These are phyloP conservation scores for Sclerotinia subarctica DNA, from an alignment of 2,329 filamentous ascomycete genomes.

Conservation along the genomic window DNA sequence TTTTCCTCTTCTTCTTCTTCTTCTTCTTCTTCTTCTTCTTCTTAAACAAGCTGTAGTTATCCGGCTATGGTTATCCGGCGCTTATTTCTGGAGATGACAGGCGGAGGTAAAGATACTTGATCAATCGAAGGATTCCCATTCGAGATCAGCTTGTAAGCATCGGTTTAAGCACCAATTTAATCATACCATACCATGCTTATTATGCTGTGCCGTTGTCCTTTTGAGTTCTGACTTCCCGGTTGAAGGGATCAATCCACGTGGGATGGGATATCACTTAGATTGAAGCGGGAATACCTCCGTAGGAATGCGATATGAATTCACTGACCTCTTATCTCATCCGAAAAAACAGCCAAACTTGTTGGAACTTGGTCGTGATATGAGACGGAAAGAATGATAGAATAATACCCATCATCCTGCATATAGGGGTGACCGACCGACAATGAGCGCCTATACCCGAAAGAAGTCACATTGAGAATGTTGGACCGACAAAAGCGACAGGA, in stretches of 20 bases:
- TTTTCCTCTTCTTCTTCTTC: background rate
- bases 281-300: background rate
- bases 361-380: background rate
- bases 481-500: background rate
- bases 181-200: background rate
- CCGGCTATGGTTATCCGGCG: background rate
- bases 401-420: too few relatives aligned
- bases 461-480: background rate
- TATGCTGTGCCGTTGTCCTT: background rate
- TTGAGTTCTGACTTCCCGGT: background rate
- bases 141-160: background rate
- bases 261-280: background rate
- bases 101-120: background rate
- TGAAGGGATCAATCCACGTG: background rate
- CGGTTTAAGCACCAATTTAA: background rate
- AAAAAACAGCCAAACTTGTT: background rate
- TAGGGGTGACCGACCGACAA: too few relatives aligned
- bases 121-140: background rate
- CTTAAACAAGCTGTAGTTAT: background rate
- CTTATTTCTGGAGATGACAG: background rate
- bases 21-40: too few relatives aligned
- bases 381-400: too few relatives aligned
- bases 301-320: background rate
- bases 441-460: too few relatives aligned
- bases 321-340: background rate